Conservation (phyloP, 23 red algal species). For the Gracilaria domingensis region DNA sequence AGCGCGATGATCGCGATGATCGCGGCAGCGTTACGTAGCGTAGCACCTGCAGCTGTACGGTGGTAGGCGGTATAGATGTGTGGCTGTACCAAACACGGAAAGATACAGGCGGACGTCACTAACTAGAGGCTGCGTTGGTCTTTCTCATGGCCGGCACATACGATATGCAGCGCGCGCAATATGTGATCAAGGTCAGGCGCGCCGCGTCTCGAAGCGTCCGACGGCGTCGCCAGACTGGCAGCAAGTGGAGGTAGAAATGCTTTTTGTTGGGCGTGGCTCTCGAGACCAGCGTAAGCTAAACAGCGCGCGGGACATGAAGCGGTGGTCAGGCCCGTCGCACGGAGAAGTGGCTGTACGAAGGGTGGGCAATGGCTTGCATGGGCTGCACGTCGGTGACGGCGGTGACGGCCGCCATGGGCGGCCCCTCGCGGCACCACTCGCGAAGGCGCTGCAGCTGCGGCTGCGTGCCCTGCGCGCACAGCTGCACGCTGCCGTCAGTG, state of each 20-base stretch:
- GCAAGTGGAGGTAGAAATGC: too few relatives aligned
- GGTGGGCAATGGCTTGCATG: slow-evolving; percentile 2
- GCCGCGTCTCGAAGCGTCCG: not conserved
- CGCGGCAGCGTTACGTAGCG: too few relatives aligned
- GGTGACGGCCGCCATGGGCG: slow-evolving; percentile 6
- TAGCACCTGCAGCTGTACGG: too few relatives aligned
- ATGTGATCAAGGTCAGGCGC: not conserved
- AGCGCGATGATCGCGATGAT: too few relatives aligned
- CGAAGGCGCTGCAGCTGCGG: not conserved
- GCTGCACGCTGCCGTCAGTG: slow-evolving; percentile 1
- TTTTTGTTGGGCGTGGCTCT: not conserved
- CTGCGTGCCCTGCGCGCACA: slow-evolving; percentile 3
- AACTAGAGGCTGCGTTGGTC: not conserved
- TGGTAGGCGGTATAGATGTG: too few relatives aligned
- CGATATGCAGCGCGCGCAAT: not conserved
- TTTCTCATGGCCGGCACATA: not conserved
- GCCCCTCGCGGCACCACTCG: slow-evolving; percentile 9
- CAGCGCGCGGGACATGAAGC: too few relatives aligned
- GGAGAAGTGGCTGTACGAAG: not conserved
- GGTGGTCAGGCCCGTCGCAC: not conserved
- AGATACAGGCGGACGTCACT: not conserved
- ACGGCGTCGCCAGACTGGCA: not conserved
- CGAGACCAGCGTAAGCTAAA: not conserved
- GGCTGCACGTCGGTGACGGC: not conserved
- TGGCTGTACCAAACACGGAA: not conserved